A percentile compares a stretch with the other conserved stretches of the same genome.
These are phyloP conservation scores for Petunia axillaris DNA, from an alignment of 257 asterid species.

Conservation along the genomic window DNA sequence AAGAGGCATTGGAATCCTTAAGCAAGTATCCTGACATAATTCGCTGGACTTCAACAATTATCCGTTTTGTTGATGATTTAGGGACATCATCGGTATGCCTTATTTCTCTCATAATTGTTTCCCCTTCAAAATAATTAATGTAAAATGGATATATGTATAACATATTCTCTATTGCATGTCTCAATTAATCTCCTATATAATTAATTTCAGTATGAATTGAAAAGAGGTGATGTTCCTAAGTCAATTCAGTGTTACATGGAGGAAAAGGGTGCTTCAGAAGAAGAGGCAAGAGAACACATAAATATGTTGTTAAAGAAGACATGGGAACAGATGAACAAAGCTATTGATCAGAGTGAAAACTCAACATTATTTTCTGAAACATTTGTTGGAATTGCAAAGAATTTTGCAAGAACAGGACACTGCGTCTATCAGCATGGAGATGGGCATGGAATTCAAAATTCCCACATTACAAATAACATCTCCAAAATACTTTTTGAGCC, in stretches of 20 bases:
- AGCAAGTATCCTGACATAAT: slow-evolving; percentile 35
- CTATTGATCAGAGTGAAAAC: not conserved
- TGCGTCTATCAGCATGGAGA: slow-evolving; percentile 57
- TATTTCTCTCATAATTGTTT: not conserved
- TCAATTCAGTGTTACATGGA: slow-evolving; percentile 52
- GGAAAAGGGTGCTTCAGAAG: slow-evolving; percentile 34
- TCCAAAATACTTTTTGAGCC: slow-evolving; percentile 39
- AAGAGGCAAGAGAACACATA: slow-evolving; percentile 33
- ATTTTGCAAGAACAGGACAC: slow-evolving; percentile 51
- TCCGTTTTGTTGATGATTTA: slow-evolving; percentile 53
- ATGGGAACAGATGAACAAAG: slow-evolving; percentile 46
- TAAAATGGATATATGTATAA: too few species aligned
- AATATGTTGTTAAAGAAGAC: slow-evolving; percentile 24
- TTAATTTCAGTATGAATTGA: slow-evolving; percentile 2
- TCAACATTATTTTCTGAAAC: slow-evolving; percentile 20
- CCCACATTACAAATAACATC: slow-evolving; percentile 27
- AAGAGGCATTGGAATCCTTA: slow-evolving; percentile 35
- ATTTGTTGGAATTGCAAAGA: slow-evolving; percentile 33
- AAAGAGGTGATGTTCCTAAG: slow-evolving; percentile 38
- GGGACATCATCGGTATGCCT: slow-evolving; percentile 48
- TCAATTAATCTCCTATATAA: not conserved
- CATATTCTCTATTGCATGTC: not conserved
- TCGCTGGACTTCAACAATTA: slow-evolving; percentile 35
- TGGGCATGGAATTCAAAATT: slow-evolving; percentile 49
- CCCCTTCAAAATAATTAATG: not conserved